phyloP scores from a whole-genome alignment of 441 rosid species.

The Cnidoscolus chayamansa region DNA sequence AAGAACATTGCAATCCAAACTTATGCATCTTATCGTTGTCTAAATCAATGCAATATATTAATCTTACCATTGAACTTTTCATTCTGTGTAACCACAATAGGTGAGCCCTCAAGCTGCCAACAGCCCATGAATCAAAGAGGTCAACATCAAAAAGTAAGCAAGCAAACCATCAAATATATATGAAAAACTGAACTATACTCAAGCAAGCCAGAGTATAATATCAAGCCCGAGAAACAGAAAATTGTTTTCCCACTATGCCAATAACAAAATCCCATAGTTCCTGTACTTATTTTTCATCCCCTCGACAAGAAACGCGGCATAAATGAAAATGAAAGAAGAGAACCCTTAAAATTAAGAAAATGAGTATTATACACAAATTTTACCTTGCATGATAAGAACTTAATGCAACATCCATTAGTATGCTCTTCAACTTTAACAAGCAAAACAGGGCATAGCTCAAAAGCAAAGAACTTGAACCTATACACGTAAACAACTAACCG shows the following conservation, averaged over 20 bases:
- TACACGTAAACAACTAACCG: constrained; percentile 79
- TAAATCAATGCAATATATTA: not conserved
- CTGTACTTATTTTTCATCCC: not conserved
- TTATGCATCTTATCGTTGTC: not conserved
- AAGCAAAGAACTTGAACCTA: constrained; percentile 73
- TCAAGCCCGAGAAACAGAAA: not conserved
- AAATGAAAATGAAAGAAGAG: not conserved
- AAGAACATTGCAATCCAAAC: not conserved
- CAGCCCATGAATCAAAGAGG: constrained; percentile 18
- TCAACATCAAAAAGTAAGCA: not conserved
- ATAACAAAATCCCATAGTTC: not conserved
- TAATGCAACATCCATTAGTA: constrained; percentile 81
- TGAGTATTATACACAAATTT: not conserved
- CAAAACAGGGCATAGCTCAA: constrained; percentile 87
- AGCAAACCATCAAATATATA: not conserved
- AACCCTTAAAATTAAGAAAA: not conserved
- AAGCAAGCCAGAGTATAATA: not conserved
- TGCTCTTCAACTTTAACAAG: constrained; percentile 86
- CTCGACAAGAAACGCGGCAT: not conserved
- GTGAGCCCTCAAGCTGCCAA: constrained; percentile 89
- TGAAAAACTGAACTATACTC: not conserved
- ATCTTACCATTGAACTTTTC: too few species aligned
- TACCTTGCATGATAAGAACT: constrained; percentile 89
- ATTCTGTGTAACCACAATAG: constrained; percentile 65
- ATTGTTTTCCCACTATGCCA: not conserved